Evolutionary conservation across 1,284 basidiomycete genomes (phyloP).

Genomic region (Heliocybe sulcata): DNA sequence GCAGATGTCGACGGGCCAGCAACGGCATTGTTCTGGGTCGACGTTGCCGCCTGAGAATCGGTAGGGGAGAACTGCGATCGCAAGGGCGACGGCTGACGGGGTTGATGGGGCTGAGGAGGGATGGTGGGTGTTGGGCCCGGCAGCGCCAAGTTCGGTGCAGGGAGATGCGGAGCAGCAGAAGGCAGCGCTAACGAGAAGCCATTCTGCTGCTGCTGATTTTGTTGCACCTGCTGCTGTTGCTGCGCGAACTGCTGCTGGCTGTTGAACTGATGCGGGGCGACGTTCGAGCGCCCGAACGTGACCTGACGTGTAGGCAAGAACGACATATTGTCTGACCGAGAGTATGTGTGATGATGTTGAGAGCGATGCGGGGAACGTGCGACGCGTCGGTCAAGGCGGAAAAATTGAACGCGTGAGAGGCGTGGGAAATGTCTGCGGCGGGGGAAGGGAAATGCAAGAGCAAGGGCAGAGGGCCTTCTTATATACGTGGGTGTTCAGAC

Average conservation of each 20-base stretch:
- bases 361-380: neutral
- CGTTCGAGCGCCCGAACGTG: constrained; percentile 61
- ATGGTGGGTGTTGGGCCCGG: constrained; percentile 26
- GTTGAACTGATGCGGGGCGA: constrained; percentile 28
- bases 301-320: constrained; percentile 72
- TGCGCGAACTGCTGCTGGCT: constrained; percentile 22
- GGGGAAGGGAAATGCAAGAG: constrained; percentile 3
- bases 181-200: constrained; percentile 9
- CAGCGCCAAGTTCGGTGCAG: constrained; percentile 31
- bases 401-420: constrained; percentile 7
- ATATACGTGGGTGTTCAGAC: constrained; percentile 11
- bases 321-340: constrained; percentile 37
- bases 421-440: constrained; percentile 14
- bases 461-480: constrained; percentile 1
- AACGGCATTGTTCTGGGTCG: constrained; percentile 20
- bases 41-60: constrained; percentile 15
- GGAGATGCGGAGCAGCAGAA: constrained; percentile 6
- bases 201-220: constrained; percentile 33
- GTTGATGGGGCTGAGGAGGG: constrained; percentile 17
- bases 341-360: constrained; percentile 1
- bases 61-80: constrained; percentile 15
- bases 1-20: constrained; percentile 47
- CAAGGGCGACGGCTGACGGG: constrained; percentile 6
- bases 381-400: neutral
- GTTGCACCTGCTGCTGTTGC: constrained; percentile 27